A percentile compares a stretch with the other conserved stretches of the same genome.
Conservation (phyloP, 129 eudicot species). For the Tanacetum coccineum region DNA sequence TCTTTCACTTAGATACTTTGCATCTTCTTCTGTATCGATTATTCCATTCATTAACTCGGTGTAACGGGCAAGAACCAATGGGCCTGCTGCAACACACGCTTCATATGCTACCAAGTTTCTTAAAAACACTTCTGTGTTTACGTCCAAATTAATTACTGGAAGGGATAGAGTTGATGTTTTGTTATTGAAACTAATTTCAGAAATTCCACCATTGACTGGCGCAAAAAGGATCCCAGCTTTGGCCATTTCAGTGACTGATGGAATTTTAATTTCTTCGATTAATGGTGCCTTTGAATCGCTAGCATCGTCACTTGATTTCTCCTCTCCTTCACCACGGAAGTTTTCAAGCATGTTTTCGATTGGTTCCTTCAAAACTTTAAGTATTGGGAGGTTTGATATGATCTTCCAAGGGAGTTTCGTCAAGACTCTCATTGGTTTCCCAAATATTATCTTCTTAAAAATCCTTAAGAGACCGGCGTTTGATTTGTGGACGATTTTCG, state of each 20-base stretch:
- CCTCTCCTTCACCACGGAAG: conserved; percentile 26
- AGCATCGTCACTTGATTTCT: conserved; percentile 4
- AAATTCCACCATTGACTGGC: conserved; percentile 41
- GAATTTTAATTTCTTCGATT: conserved; percentile 53
- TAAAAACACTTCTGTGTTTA: conserved; percentile 44
- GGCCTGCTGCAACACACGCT: conserved; percentile 44
- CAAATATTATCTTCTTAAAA: conserved; percentile 32
- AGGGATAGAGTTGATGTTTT: conserved; percentile 30
- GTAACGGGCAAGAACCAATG: conserved; percentile 52
- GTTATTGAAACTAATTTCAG: conserved; percentile 31
- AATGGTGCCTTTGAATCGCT: conserved; percentile 30
- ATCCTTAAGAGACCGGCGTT: conserved; percentile 22
- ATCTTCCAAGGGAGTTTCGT: conserved; percentile 47
- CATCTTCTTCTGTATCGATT: conserved; percentile 63
- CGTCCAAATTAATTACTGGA: conserved; percentile 41
- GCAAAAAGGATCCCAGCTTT: conserved; percentile 26
- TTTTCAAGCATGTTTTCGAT: conserved; percentile 25
- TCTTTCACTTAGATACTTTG: conserved; percentile 34
- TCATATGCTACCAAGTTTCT: conserved; percentile 67
- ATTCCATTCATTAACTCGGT: conserved; percentile 70
- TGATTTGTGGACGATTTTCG: conserved; percentile 16
- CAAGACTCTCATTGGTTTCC: conserved; percentile 31
- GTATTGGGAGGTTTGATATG: conserved; percentile 46
- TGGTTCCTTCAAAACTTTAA: conserved; percentile 43
- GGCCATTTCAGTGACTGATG: conserved; percentile 48